Base-by-base conservation (phyloP, 176 grass and related monocot species). In the Triticum urartu region DNA sequence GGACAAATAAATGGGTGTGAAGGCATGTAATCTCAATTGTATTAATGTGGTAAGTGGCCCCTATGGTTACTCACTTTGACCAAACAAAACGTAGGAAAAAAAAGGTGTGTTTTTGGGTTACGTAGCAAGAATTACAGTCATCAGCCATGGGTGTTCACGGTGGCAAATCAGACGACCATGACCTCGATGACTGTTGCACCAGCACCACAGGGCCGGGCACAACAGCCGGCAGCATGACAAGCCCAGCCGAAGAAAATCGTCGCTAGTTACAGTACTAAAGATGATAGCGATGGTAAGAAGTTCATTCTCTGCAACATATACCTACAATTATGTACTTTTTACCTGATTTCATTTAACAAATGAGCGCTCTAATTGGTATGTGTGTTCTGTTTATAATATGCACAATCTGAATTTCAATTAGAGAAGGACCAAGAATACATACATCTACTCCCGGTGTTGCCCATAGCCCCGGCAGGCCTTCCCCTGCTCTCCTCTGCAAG, bases 401-500 rank as follows among this genome's bases (percentile, higher is more conserved):
- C 58, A 61, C 7, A 10, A 61, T 22, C 59, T 61, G 21, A 61
- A 61, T 60, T n/a, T 60, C 58, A 60, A 60, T 18, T 60, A 62
- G 21, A 10, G 4, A 10, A 21, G 59, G 9, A 21, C 59, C 38
- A 72, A 3, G 22, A 12, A 43, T 3, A 72, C 69, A 7, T 72
- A 72, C 38, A 24, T 43, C 11, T 43, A 24, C 69, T 72, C 69
- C 21, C 21, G 21, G 11, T 14, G 69, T 72, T 72, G 21, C 69
- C 69, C 69, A 72, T 73, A 26, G 70, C 70, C 36, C 20, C 20
- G 34, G 48, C 48, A 17, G 18, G 17, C 68, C 18, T 47, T 73
- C 39, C 39, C 14, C 70, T 73, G 11, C 38, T 42, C 21, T 73
- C 70, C 70, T 45, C 70, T 73, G 70, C 70, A 73, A 73, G 70